Evolutionary conservation across 2,329 filamentous ascomycete genomes (phyloP).

Genomic region (Cordyceps militaris): DNA sequence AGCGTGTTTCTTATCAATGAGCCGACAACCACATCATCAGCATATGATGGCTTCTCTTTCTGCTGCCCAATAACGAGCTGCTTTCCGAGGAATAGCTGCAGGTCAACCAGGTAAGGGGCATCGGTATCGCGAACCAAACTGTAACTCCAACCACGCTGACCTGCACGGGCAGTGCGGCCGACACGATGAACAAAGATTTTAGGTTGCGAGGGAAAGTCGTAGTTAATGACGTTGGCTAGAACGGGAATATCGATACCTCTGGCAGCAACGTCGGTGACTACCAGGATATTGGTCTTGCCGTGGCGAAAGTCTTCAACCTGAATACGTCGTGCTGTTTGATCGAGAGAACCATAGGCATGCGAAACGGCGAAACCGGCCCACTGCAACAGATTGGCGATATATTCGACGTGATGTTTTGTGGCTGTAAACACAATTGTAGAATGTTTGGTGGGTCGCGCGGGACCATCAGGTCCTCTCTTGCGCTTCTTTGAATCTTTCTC

Average conservation of each 20-base stretch:
- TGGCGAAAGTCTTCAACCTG: conserved; percentile 86
- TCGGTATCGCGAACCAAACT: conserved; percentile 84
- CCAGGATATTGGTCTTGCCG: conserved; percentile 80
- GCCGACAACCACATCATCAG: conserved; percentile 79
- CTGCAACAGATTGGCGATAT: conserved; percentile 72
- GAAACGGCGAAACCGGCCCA: conserved; percentile 82
- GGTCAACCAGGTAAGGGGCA: conserved; percentile 82
- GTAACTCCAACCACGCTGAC: conserved; percentile 89
- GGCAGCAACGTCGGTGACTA: conserved; percentile 94
- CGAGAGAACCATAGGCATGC: conserved; percentile 88
- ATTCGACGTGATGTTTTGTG: conserved; percentile 97
- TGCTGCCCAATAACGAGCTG: conserved; percentile 70
- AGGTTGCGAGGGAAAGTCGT: conserved; percentile 92
- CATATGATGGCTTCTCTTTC: conserved; percentile 57
- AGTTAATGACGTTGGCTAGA: conserved; percentile 96
- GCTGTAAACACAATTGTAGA: conserved; percentile 94
- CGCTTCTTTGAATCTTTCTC: conserved; percentile 58
- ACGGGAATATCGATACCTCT: conserved; percentile 97
- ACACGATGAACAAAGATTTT: conserved; percentile 97
- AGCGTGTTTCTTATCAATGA: conserved; percentile 65
- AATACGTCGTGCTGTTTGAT: conserved; percentile 86
- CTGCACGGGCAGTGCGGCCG: conserved; percentile 89
- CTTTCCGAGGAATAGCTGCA: conserved; percentile 90
- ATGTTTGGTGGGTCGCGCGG: conserved; percentile 68
- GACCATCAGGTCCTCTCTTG: conserved; percentile 52